These are phyloP conservation scores for Diaporthe vaccinii DNA, from an alignment of 2,329 filamentous ascomycete genomes.

Conservation along the genomic window DNA sequence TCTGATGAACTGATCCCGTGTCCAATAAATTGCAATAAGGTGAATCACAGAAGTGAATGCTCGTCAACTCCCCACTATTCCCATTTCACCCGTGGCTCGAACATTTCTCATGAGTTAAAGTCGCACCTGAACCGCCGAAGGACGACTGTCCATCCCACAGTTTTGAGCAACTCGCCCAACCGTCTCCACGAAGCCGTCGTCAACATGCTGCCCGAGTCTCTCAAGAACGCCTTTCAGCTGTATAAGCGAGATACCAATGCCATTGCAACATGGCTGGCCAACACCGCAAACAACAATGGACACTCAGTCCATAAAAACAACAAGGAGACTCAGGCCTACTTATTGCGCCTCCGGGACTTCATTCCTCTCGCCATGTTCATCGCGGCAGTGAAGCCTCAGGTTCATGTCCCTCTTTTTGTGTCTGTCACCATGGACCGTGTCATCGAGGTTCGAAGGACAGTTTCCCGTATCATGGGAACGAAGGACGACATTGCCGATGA, in stretches of 20 bases:
- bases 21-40: not conserved
- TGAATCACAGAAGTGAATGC: not conserved
- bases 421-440: not conserved
- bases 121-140: not conserved
- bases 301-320: not conserved
- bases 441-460: constrained; percentile 7
- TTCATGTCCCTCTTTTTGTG: not conserved
- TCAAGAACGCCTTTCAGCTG: not conserved
- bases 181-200: not conserved
- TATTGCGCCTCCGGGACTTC: not conserved
- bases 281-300: not conserved
- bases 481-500: not conserved
- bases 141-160: not conserved
- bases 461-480: not conserved
- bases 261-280: constrained; percentile 12
- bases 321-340: not conserved
- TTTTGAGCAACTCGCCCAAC: not conserved
- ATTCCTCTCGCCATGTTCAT: constrained; percentile 6
- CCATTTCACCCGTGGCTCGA: too few species aligned
- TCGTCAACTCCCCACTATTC: not conserved
- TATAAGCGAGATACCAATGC: constrained; percentile 22
- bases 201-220: constrained; percentile 5
- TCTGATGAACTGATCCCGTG: not conserved
- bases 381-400: not conserved
- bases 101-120: not conserved